Evolutionary conservation across 495 filamentous ascomycete genomes (phyloP).

Genomic region (Neurospora tetrasperma): DNA sequence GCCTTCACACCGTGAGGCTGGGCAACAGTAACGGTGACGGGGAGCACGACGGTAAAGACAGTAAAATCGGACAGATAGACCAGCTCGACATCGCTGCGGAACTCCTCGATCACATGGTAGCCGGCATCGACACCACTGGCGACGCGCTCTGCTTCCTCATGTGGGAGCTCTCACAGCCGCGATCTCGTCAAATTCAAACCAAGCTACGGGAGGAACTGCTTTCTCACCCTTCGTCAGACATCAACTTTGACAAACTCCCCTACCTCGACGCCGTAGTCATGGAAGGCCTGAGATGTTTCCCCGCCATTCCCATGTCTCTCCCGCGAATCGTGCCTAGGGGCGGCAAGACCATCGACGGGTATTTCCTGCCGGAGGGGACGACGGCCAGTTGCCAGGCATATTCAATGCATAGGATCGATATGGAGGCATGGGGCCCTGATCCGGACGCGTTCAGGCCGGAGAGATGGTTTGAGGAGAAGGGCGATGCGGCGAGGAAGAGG

Average conservation of each 20-base stretch:
- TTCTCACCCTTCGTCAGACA: conserved; percentile 16
- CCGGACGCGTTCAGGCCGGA: conserved; percentile 50
- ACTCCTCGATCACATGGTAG: conserved; percentile 44
- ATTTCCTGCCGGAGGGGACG: conserved; percentile 36
- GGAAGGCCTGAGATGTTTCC: conserved; percentile 48
- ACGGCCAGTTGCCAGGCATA: conserved; percentile 46
- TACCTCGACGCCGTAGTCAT: conserved; percentile 54
- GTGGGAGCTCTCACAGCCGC: conserved; percentile 52
- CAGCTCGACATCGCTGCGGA: conserved; percentile 36
- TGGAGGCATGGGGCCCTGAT: conserved; percentile 40
- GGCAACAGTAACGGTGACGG: not conserved
- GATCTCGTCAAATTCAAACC: conserved; percentile 34
- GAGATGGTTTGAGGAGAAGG: conserved; percentile 48
- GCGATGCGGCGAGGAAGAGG: conserved; percentile 26
- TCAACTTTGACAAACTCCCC: conserved; percentile 38
- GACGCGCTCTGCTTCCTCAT: conserved; percentile 56
- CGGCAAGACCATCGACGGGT: conserved; percentile 39
- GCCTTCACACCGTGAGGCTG: conserved; percentile 20
- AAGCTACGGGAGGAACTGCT: conserved; percentile 39
- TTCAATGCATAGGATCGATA: conserved; percentile 42
- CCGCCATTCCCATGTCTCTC: conserved; percentile 57
- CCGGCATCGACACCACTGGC: conserved; percentile 59
- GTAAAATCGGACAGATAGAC: conserved; percentile 14
- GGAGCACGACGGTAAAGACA: conserved; percentile 2
- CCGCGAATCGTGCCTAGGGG: conserved; percentile 49